Evolutionary conservation across 352 stramenopile species (phyloP), one percentile per base, ranked within the genome.

Genomic region (Globisporangium lucens): DNA sequence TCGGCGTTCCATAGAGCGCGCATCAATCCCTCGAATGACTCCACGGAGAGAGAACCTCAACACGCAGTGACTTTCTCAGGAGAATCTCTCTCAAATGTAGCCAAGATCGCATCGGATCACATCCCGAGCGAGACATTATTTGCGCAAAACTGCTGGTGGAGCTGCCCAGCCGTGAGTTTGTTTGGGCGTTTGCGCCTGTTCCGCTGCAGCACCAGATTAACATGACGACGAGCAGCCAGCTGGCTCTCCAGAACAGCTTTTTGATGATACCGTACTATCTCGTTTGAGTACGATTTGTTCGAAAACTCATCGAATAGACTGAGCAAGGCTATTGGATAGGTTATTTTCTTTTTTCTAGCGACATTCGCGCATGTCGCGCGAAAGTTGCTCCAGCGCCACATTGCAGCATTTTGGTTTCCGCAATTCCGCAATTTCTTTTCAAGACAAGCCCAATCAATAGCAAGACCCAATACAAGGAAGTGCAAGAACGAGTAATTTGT

Each of bases 381-480:
- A 60, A 60, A 29, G 53, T 60, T 60, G 53, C 53, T 3, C 53
- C 53, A 60, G 53, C 53, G 29, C 53, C 29, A 24, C 15, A 24
- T 33, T 4, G 52, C 29, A 22, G 27, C 52, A 58, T 60, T 60
- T 60, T 60, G 53, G 53, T 43, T 61, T 61, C 30, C 17, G 30
- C 55, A 60, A 22, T 38, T 56, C 49, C 49, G 22, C 49, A 27
- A 43, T 43, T 43, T 33, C 30, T 33, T 33, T 49, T 49, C 15
- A 9, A 49, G 22, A 49, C 41, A 51, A 22, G 41, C 41, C 41
- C 43, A 51, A 51, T 10, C 17, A 20, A 22, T 5, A n/a, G 15
- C 41, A 47, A 47, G 4, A n/a, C 41, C 4, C 15, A 4, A 47
- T 9, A 47, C 13, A 20, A 47, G n/a, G 13, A 56, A 57, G 12